Conservation (phyloP, 495 filamentous ascomycete genomes). For the Podospora pseudopauciseta region DNA sequence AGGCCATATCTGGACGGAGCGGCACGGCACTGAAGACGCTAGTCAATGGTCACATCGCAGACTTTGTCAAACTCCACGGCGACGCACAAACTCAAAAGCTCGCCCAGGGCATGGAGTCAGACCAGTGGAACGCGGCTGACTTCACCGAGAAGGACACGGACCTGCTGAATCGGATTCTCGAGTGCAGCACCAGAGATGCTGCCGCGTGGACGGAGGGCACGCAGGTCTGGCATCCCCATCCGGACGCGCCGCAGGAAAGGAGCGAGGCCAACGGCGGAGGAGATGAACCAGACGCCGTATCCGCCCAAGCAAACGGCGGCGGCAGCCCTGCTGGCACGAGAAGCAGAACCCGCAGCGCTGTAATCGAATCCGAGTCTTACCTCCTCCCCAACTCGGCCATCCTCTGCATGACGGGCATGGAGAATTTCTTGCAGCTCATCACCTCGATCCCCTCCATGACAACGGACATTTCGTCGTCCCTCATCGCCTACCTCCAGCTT, state of each 20-base stretch:
- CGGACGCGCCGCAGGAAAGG: slow-evolving; percentile 29
- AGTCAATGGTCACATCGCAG: slow-evolving; percentile 86
- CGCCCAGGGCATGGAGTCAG: slow-evolving; percentile 80
- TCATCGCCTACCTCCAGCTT: slow-evolving; percentile 65
- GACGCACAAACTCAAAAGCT: slow-evolving; percentile 74
- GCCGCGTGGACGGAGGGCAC: slow-evolving; percentile 66
- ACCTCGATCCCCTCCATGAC: slow-evolving; percentile 84
- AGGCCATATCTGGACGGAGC: slow-evolving; percentile 86
- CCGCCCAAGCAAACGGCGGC: slow-evolving; percentile 44
- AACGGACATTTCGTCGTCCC: slow-evolving; percentile 68
- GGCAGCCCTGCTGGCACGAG: slow-evolving; percentile 43
- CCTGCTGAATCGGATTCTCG: slow-evolving; percentile 64
- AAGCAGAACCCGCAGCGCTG: slow-evolving; percentile 57
- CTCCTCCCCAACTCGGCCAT: slow-evolving; percentile 80
- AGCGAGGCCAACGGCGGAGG: slow-evolving; percentile 7
- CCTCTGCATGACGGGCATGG: slow-evolving; percentile 73
- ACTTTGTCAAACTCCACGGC: slow-evolving; percentile 74
- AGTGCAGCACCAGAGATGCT: slow-evolving; percentile 76
- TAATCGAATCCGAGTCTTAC: slow-evolving; percentile 80
- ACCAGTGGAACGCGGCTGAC: slow-evolving; percentile 86
- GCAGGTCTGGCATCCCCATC: slow-evolving; percentile 64
- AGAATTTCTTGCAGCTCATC: slow-evolving; percentile 76
- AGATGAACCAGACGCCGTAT: slow-evolving; percentile 10
- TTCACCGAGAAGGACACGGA: slow-evolving; percentile 65
- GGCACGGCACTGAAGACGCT: slow-evolving; percentile 80